These are phyloP conservation scores for Chytriomyces sp. DNA, from an alignment of 192 early-diverging fungal genomes.

Conservation along the genomic window DNA sequence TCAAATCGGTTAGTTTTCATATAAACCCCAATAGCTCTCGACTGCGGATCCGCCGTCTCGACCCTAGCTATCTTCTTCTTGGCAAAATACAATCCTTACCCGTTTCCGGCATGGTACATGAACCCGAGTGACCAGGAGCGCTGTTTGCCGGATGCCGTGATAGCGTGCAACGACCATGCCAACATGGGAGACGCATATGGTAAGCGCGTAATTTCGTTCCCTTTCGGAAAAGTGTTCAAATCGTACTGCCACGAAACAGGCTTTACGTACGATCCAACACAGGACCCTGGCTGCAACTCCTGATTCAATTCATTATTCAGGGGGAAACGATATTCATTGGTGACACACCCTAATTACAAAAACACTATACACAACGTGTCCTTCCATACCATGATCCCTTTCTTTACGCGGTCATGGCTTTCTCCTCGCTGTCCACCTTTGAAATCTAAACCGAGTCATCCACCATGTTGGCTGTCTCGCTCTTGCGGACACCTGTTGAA, in stretches of 20 bases:
- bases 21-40: no score
- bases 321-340: no score
- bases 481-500: conserved; percentile 48
- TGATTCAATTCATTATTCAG: no score
- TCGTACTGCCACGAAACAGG: no score
- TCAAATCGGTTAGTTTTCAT: no score
- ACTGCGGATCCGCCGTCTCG: conserved; percentile 55
- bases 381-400: no score
- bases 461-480: not conserved
- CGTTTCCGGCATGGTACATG: conserved; percentile 1
- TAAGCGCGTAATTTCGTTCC: no score
- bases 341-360: no score
- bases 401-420: no score
- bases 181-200: not conserved
- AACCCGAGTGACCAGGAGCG: not conserved
- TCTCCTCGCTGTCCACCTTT: not conserved
- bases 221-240: no score
- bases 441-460: conserved; percentile 1
- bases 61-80: conserved; percentile 27
- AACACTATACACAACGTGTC: no score
- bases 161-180: not conserved
- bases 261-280: not conserved
- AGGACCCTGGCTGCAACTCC: not conserved
- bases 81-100: not conserved
- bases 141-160: not conserved